phyloP scores from a whole-genome alignment of 2,329 filamentous ascomycete genomes.

The Purpureocillium lavendulum region DNA sequence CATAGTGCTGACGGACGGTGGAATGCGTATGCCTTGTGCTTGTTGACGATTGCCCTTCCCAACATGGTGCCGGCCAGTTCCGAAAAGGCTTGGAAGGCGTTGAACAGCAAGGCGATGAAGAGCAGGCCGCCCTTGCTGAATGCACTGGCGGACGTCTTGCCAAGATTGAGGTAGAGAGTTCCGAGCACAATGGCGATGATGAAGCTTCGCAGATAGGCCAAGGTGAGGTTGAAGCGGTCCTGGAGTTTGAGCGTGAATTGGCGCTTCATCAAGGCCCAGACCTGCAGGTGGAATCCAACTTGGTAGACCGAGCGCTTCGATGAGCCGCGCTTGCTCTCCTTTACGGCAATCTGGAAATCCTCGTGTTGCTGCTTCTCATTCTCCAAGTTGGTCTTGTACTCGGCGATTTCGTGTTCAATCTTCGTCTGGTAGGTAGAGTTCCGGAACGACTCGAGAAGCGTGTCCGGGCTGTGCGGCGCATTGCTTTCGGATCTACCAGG shows the following conservation, averaged over 20 bases:
- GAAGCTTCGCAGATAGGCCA: constrained; percentile 62
- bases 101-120: constrained; percentile 74
- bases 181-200: constrained; percentile 72
- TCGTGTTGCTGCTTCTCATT: constrained; percentile 60
- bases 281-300: constrained; percentile 73
- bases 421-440: constrained; percentile 49
- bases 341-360: constrained; percentile 69
- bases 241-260: constrained; percentile 83
- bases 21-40: constrained; percentile 77
- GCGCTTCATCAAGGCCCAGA: constrained; percentile 75
- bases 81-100: constrained; percentile 78
- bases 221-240: constrained; percentile 67
- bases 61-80: constrained; percentile 70
- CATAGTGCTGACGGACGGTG: constrained; percentile 75
- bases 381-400: constrained; percentile 57
- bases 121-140: constrained; percentile 77
- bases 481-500: constrained; percentile 56
- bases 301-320: constrained; percentile 73
- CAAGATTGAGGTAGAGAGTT: constrained; percentile 68
- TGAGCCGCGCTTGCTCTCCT: constrained; percentile 68
- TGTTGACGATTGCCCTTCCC: constrained; percentile 70
- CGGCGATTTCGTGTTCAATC: constrained; percentile 56
- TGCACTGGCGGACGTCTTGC: constrained; percentile 57
- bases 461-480: constrained; percentile 59
- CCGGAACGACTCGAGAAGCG: constrained; percentile 62